Base-by-base conservation (phyloP, 2,329 filamentous ascomycete genomes). In the Aspergillus ustus region DNA sequence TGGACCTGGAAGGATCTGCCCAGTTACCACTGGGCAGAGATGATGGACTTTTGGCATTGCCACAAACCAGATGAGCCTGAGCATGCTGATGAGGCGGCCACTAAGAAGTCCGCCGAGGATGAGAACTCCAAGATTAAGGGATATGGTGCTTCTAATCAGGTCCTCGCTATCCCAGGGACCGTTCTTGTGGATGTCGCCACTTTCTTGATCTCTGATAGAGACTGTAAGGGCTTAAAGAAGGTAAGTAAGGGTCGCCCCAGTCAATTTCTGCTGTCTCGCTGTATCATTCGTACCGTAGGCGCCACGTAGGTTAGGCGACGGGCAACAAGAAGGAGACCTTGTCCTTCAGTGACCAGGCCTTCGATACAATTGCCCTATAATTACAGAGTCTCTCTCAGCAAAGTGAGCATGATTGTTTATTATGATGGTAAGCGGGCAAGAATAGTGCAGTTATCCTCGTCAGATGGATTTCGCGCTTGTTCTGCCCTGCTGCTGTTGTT, bases 11-110 rank as follows among this genome's bases (percentile, higher is more conserved):
- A 94, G 77, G 93, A 99, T 72, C 81, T 99, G 19, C 95, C 95
- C 0, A 97, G 93, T 72, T 93, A 96, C 70, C 94, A 97, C 72
- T 99, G 95, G 95, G 96, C 95, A 0, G 95, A 99, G 79, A 96
- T 99, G 93, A 99, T 99, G 95, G 96, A 99, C 76, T 96, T 99
- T 69, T 99, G 95, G 95, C 96, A 99, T 77, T 99, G 95, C 72
- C 95, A 99, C 77, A 98, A 98, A 77, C 95, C 96, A 1, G 81
- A 84, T 63, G 69, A 82, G 28, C 77, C 84, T 31, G 69, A 81
- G 51, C 72, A 75, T 13, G 77, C 81, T 46, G 68, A 82, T 11
- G 69, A 73, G n/a, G 74, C 81, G 53, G 70, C 70, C 7, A 64
- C 73, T 45, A 66, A 71, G 37, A 67, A 63, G 50, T 62, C 74